Conservation (phyloP, 1,284 basidiomycete species). For the Cystobasidium slooffiae region DNA sequence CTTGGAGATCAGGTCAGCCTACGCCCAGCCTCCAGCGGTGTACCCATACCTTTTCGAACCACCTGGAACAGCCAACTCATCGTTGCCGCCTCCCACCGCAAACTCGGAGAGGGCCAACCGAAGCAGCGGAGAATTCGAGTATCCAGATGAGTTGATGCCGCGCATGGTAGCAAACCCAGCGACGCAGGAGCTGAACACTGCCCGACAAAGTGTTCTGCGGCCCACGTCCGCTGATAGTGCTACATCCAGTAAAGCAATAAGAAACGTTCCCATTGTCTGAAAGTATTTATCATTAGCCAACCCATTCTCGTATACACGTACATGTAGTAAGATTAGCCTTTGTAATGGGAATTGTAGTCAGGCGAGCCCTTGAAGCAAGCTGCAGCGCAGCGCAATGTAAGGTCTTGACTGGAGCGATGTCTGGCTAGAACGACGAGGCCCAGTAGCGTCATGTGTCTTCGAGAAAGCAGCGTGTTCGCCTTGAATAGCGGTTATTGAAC, state of each 20-base stretch:
- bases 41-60: conserved; percentile 7
- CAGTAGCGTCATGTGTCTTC: no score
- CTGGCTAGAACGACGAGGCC: no score
- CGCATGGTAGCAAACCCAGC: neutral
- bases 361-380: no score
- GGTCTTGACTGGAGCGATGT: no score
- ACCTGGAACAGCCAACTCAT: conserved; percentile 10
- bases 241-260: neutral
- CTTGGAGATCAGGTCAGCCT: conserved; percentile 5
- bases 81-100: conserved; percentile 10
- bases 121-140: conserved; percentile 21
- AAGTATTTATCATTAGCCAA: neutral
- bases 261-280: neutral
- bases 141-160: neutral
- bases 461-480: no score
- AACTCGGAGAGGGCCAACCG: conserved; percentile 14
- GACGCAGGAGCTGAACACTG: neutral
- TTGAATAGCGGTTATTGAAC: no score
- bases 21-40: neutral
- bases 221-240: no score
- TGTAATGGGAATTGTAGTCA: no score
- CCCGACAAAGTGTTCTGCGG: neutral
- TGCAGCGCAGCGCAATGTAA: no score
- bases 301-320: no score
- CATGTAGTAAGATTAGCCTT: no score